These are phyloP conservation scores for Piedraia hortae DNA, from an alignment of 2,329 filamentous ascomycete genomes.

Conservation along the genomic window DNA sequence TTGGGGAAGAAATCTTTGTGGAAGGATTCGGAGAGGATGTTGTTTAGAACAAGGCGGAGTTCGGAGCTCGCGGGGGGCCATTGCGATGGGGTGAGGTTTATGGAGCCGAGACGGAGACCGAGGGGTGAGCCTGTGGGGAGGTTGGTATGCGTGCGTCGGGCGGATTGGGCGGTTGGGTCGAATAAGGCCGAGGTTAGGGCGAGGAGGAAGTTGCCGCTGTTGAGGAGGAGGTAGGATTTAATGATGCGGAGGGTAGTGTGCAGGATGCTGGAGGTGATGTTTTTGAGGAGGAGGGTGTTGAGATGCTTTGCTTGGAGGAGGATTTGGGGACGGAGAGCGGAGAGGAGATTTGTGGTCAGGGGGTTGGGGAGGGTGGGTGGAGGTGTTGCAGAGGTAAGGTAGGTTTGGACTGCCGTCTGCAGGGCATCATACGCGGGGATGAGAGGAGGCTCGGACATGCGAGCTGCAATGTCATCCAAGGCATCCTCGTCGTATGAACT, in stretches of 20 bases:
- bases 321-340: too few relatives aligned
- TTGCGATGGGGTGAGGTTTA: slow-evolving; percentile 27
- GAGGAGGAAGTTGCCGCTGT: slow-evolving; percentile 59
- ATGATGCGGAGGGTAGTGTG: slow-evolving; percentile 54
- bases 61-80: slow-evolving; percentile 94
- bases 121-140: slow-evolving; percentile 43
- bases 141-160: slow-evolving; percentile 43
- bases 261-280: slow-evolving; percentile 63
- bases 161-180: slow-evolving; percentile 51
- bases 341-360: too few relatives aligned
- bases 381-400: too few relatives aligned
- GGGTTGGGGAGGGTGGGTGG: too few relatives aligned
- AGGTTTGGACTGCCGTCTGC: too few relatives aligned
- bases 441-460: too few relatives aligned
- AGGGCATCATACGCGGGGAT: too few relatives aligned
- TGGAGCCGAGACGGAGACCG: slow-evolving; percentile 55
- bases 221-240: slow-evolving; percentile 56
- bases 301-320: slow-evolving; percentile 47
- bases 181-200: slow-evolving; percentile 63
- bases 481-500: too few relatives aligned
- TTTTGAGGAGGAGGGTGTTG: slow-evolving; percentile 55
- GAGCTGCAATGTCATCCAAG: too few relatives aligned
- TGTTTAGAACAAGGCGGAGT: slow-evolving; percentile 66
- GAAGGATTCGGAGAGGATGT: slow-evolving; percentile 54
- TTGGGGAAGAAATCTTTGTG: slow-evolving; percentile 5